A percentile compares a stretch with the other conserved stretches of the same genome.
phyloP scores from a whole-genome alignment of 2,329 filamentous ascomycete species.

The Eurotiales sp. region DNA sequence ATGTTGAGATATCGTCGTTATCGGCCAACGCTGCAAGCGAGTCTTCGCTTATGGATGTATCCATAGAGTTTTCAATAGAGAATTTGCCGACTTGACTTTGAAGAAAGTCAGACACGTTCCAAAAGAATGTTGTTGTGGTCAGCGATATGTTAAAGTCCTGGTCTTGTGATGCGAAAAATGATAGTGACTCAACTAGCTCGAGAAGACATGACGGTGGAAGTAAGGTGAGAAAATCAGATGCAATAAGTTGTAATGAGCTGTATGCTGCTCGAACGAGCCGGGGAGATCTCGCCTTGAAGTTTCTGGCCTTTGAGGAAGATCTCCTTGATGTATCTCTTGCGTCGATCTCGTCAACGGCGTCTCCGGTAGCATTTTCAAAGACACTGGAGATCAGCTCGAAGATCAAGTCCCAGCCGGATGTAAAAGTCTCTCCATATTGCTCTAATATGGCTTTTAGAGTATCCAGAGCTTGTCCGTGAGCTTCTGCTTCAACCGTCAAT shows the following conservation, averaged over 20 bases:
- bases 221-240: slow-evolving; percentile 84
- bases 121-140: slow-evolving; percentile 92
- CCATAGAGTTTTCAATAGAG: slow-evolving; percentile 34
- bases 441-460: slow-evolving; percentile 79
- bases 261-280: slow-evolving; percentile 83
- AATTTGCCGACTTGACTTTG: slow-evolving; percentile 47
- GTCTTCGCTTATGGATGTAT: slow-evolving; percentile 52
- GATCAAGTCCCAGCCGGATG: slow-evolving; percentile 78
- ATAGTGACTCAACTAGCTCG: slow-evolving; percentile 79
- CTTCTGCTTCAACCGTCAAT: slow-evolving; percentile 67
- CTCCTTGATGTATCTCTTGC: slow-evolving; percentile 15
- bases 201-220: slow-evolving; percentile 68
- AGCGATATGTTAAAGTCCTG: slow-evolving; percentile 94
- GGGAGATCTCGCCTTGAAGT: slow-evolving; percentile 50
- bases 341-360: slow-evolving; percentile 29
- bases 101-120: slow-evolving; percentile 89
- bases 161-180: slow-evolving; percentile 81
- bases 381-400: slow-evolving; percentile 83
- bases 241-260: slow-evolving; percentile 83
- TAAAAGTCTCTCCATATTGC: slow-evolving; percentile 77
- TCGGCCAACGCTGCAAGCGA: slow-evolving; percentile 57
- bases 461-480: slow-evolving; percentile 76
- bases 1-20: slow-evolving; percentile 56
- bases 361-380: slow-evolving; percentile 52
- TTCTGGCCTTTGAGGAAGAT: slow-evolving; percentile 10